Evolutionary conservation across 1,284 basidiomycete genomes (phyloP).

Genomic region (Ganoderma meredithae): DNA sequence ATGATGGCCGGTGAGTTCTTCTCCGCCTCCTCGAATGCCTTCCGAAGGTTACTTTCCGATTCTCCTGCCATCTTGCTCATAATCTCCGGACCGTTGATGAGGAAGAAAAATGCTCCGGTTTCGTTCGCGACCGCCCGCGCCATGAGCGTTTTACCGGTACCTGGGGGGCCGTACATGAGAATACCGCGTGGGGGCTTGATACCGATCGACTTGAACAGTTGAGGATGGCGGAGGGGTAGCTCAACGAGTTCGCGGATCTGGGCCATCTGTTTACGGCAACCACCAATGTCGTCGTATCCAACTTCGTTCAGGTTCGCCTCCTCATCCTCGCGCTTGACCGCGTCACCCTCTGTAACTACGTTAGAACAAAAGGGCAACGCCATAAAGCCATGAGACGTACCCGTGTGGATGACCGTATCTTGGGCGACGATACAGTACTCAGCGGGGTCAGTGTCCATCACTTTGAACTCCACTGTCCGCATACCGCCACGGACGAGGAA

Average conservation of each 20-base stretch:
- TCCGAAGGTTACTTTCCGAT: conserved; percentile 95
- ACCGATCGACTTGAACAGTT: conserved; percentile 99
- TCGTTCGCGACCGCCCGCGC: conserved; percentile 99
- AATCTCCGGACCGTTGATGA: conserved; percentile 99
- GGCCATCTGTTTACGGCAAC: conserved; percentile 99
- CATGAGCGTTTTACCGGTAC: conserved; percentile 99
- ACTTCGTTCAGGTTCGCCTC: conserved; percentile 97
- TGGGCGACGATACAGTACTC: conserved; percentile 98
- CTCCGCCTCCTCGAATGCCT: conserved; percentile 99
- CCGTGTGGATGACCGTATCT: conserved; percentile 95
- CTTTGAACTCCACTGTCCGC: conserved; percentile 99
- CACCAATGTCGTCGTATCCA: conserved; percentile 99
- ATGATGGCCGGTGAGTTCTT: conserved; percentile 99
- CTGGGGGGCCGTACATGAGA: conserved; percentile 95
- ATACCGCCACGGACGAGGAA: conserved; percentile 99
- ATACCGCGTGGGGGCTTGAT: conserved; percentile 99
- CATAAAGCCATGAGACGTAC: conserved; percentile 45
- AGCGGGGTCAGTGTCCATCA: conserved; percentile 93
- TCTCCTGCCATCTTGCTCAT: conserved; percentile 99
- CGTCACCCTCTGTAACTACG: conserved; percentile 84
- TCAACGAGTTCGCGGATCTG: conserved; percentile 99
- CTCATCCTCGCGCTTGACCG: conserved; percentile 98
- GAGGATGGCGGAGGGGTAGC: conserved; percentile 96
- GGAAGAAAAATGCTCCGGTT: conserved; percentile 99
- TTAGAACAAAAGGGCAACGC: conserved; percentile 16